Conservation (phyloP, 2,329 filamentous ascomycete genomes). For the Pseudogymnoascus sp. region DNA sequence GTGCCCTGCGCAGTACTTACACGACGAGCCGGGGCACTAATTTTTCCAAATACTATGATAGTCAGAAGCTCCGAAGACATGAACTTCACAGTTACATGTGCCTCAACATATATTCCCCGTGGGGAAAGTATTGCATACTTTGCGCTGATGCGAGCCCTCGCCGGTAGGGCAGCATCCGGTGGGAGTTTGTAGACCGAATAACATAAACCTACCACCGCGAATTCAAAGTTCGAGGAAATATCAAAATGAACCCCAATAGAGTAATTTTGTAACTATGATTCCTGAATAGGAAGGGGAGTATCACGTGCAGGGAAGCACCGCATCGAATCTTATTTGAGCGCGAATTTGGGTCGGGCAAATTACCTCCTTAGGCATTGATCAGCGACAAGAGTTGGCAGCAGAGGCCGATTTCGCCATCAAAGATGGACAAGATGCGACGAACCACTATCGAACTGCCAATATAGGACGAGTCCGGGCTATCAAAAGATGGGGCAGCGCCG, state of each 20-base stretch:
- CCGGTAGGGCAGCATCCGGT: not conserved
- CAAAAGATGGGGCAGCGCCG: not conserved
- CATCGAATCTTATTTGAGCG: not conserved
- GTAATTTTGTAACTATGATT: not conserved
- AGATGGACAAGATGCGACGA: not conserved
- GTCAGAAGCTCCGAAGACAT: not conserved
- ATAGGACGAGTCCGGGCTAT: not conserved
- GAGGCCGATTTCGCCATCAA: not conserved
- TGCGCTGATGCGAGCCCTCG: not conserved
- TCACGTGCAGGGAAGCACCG: not conserved
- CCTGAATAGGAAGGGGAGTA: not conserved
- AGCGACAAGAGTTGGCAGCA: not conserved
- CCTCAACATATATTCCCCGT: not conserved
- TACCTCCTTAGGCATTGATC: not conserved
- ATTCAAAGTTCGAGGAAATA: not conserved
- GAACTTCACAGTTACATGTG: not conserved
- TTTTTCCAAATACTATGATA: not conserved
- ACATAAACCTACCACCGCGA: not conserved
- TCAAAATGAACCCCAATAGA: not conserved
- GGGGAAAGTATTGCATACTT: not conserved
- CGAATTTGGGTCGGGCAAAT: not conserved
- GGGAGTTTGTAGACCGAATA: not conserved
- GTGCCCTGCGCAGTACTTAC: too few relatives aligned
- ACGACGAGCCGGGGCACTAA: too few relatives aligned
- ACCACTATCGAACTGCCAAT: not conserved